Percentiles rank a stretch among this genome's conserved stretches.
phyloP scores from a whole-genome alignment of 2,329 filamentous ascomycete species.

The Teratosphaeria nubilosa region DNA sequence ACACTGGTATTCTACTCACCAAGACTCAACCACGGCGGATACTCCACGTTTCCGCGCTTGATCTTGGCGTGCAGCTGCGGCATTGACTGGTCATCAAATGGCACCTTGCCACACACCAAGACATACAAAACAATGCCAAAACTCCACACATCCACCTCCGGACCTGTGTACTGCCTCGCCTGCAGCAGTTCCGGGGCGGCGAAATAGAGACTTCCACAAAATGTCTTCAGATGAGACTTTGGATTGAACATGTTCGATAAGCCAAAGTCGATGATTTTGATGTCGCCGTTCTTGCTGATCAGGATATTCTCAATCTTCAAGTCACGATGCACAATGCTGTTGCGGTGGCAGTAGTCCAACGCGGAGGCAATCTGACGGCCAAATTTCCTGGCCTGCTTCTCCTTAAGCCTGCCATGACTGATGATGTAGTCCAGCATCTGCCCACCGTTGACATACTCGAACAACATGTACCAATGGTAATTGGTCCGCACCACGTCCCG shows the following conservation, averaged over 20 bases:
- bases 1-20: conserved; percentile 47
- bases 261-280: conserved; percentile 98
- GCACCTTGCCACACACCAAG: conserved; percentile 92
- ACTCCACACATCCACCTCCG: conserved; percentile 97
- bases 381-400: conserved; percentile 97
- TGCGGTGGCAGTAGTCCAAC: conserved; percentile 92
- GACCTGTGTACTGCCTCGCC: conserved; percentile 86
- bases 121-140: conserved; percentile 98
- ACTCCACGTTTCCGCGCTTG: conserved; percentile 92
- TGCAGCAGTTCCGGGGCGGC: conserved; percentile 90
- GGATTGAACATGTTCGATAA: conserved; percentile 93
- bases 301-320: conserved; percentile 98
- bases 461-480: conserved; percentile 99
- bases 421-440: conserved; percentile 99
- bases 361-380: conserved; percentile 94
- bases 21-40: conserved; percentile 81
- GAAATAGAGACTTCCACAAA: conserved; percentile 96
- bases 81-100: conserved; percentile 99
- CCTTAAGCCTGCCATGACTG: conserved; percentile 91
- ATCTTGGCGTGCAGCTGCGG: conserved; percentile 96
- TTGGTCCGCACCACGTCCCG: conserved; percentile 90
- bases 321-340: conserved; percentile 95
- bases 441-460: conserved; percentile 96
- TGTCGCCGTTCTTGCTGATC: conserved; percentile 97
- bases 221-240: conserved; percentile 77